Evolutionary conservation across 495 filamentous ascomycete genomes (phyloP), one percentile per base, ranked within the genome.

Genomic region (Daldinia grandis): DNA sequence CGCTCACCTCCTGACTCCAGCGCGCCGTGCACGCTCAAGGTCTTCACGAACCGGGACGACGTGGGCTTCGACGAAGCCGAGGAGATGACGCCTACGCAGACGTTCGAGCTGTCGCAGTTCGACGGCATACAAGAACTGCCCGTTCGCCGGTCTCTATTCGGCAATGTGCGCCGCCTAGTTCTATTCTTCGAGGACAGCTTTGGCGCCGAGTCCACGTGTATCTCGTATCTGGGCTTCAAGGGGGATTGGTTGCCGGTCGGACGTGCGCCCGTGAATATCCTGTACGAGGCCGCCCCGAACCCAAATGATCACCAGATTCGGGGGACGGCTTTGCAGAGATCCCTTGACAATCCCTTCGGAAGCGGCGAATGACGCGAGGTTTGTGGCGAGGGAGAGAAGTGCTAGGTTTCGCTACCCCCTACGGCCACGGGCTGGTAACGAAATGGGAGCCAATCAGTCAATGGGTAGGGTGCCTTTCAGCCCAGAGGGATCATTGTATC

Each of bases 241-340:
- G 95, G 95, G 31, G 91, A 97, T 74, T 97, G 92, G 81, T 92
- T 93, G 88, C 87, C 89, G 74, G 77, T 97, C 73, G 93, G 90
- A 19, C 86, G 91, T 49, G 94, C 96, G 76, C 93, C 95, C 14
- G 81, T 91, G 4, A 92, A 90, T 64, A 91, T 97, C 69, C 69
- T 97, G 53, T 99, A 98, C 78, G 95, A 99, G 85, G 91, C 93
- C 19, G 94, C 95, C 15, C 90, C 95, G 31, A 97, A 97, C 72
- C 95, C 95, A 15, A 85, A 78, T 60, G 95, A 99, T 81, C 95
- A 98, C 82, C 83, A 74, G 50, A 19, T 87, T 3, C 84, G 82
- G 76, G 82, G 83, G 28, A 79, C 79, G 47, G 73, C 53, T 58
- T 78, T 83, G 63, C 79, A 83, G 9, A 47, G 42, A 19, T 71